These are phyloP conservation scores for Nemania sp. DNA, from an alignment of 2,329 filamentous ascomycete species.

Conservation along the genomic window DNA sequence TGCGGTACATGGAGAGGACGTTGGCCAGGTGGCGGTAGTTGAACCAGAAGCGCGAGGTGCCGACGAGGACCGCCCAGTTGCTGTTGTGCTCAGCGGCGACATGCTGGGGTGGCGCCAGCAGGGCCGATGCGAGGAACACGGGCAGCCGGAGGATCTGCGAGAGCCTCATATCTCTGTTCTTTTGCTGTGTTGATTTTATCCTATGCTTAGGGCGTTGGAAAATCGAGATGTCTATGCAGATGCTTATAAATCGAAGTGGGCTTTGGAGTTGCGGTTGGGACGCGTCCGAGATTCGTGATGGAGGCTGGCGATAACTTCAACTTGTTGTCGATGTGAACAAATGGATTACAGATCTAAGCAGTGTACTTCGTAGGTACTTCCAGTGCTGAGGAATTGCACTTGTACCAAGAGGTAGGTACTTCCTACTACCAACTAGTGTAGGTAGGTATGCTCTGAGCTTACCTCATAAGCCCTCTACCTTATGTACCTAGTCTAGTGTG, in stretches of 20 bases:
- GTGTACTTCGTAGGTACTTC: no score
- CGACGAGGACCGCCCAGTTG: conserved; percentile 99
- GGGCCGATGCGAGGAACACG: conserved; percentile 52
- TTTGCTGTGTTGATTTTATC: no score
- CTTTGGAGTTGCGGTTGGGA: no score
- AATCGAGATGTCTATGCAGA: not conserved
- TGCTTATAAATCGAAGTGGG: not conserved
- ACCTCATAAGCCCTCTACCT: no score
- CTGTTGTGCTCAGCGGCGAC: conserved; percentile 81
- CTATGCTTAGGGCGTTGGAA: not conserved
- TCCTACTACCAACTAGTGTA: no score
- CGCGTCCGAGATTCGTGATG: not conserved
- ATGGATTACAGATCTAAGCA: no score
- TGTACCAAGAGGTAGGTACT: no score
- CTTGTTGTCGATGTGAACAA: no score
- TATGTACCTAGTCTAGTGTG: not conserved
- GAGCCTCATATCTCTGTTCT: conserved; percentile 53
- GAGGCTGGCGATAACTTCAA: not conserved
- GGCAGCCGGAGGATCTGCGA: conserved; percentile 50
- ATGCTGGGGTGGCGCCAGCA: conserved; percentile 51
- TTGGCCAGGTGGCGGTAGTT: conserved; percentile 99
- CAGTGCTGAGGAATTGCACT: no score
- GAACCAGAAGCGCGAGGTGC: conserved; percentile 99
- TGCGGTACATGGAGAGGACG: conserved; percentile 95
- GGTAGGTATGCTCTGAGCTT: not conserved